Evolutionary conservation across 768 basidiomycete genomes (phyloP).

Genomic region (Lentinula lateritia): DNA sequence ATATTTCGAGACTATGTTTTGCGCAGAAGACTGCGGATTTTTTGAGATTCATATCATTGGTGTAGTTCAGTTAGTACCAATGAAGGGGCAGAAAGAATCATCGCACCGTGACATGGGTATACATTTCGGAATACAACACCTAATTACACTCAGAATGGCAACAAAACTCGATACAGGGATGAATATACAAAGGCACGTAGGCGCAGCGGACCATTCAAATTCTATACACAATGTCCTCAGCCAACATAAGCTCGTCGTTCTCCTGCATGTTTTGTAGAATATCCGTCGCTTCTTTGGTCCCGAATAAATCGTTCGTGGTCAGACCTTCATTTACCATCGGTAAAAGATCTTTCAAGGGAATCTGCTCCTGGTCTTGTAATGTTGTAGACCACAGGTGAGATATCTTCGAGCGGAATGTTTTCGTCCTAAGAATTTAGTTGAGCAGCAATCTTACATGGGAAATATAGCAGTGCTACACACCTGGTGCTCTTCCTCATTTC

Average conservation of each 20-base stretch:
- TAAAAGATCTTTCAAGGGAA: constrained; percentile 65
- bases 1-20: too few relatives aligned
- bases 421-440: constrained; percentile 41
- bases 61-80: too few relatives aligned
- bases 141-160: neutral
- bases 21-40: too few relatives aligned
- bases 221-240: constrained; percentile 83
- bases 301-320: constrained; percentile 62
- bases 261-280: constrained; percentile 75
- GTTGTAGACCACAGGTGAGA: constrained; percentile 63
- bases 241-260: constrained; percentile 80
- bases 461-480: neutral
- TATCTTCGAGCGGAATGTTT: constrained; percentile 76
- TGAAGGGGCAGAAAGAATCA: too few relatives aligned
- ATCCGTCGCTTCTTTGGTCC: constrained; percentile 72
- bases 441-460: neutral
- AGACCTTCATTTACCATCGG: constrained; percentile 76
- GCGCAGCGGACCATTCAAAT: constrained; percentile 32
- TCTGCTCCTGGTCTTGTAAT: constrained; percentile 71
- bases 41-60: too few relatives aligned
- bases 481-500: neutral
- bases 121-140: neutral
- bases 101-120: neutral
- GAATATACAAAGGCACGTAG: neutral
- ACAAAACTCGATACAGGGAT: neutral